Conservation (phyloP, 2,329 filamentous ascomycete genomes). For the Hypoxylon sp. region DNA sequence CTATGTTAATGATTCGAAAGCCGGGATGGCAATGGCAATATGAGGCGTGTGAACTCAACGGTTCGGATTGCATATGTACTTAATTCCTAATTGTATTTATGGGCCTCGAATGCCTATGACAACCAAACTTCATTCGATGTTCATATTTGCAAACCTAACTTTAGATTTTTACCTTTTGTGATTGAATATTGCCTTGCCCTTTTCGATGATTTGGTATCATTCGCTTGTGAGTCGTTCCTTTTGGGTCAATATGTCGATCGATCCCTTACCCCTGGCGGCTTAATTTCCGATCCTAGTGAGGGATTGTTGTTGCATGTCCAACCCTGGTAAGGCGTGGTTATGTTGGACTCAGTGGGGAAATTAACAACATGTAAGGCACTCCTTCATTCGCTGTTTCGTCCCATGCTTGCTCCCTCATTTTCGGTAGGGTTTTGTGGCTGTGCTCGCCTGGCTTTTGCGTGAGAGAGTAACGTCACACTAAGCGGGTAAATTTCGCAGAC, state of each 20-base stretch:
- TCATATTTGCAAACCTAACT: conserved; percentile 31
- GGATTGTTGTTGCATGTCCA: conserved; percentile 6
- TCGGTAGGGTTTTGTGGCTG: neutral
- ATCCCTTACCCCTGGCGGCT: conserved; percentile 1
- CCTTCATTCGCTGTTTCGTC: conserved; percentile 7
- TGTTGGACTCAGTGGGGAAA: conserved; percentile 13
- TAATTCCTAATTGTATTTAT: conserved; percentile 65
- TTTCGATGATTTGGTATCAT: neutral
- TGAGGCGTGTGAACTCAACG: conserved; percentile 55
- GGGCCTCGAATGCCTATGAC: conserved; percentile 47
- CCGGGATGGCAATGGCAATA: conserved; percentile 59
- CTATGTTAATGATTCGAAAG: conserved; percentile 57
- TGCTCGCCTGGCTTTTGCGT: neutral
- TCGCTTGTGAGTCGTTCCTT: neutral
- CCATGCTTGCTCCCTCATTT: neutral
- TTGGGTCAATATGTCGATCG: conserved; percentile 22
- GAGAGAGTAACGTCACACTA: conserved; percentile 26
- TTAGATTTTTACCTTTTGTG: neutral
- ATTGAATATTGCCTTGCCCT: neutral
- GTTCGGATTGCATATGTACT: conserved; percentile 54
- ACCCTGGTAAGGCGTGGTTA: neutral
- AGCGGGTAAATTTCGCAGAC: neutral
- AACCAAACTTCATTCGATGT: conserved; percentile 32
- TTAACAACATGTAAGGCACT: conserved; percentile 5
- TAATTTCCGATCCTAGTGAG: conserved; percentile 37